These are phyloP conservation scores for Ilyonectria mors-panacis DNA, from an alignment of 2,329 filamentous ascomycete species.

Conservation along the genomic window DNA sequence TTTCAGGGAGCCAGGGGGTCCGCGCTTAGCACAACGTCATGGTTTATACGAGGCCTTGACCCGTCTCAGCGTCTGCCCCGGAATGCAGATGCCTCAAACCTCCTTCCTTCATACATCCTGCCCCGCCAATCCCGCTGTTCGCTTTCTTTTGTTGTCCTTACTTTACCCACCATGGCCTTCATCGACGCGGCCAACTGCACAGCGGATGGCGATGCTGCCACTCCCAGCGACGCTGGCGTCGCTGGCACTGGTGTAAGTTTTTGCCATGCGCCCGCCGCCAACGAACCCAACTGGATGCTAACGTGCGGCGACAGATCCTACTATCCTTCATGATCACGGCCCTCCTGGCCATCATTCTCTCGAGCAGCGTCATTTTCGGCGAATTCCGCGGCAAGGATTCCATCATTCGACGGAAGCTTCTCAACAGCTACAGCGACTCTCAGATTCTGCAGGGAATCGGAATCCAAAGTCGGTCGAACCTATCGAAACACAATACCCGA, in stretches of 20 bases:
- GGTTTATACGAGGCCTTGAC: slow-evolving; percentile 33
- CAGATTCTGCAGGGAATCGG: slow-evolving; percentile 79
- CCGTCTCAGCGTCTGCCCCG: slow-evolving; percentile 25
- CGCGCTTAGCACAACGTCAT: slow-evolving; percentile 49
- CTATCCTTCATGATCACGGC: slow-evolving; percentile 78
- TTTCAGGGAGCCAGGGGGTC: slow-evolving; percentile 47
- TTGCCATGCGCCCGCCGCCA: slow-evolving; percentile 50
- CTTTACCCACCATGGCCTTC: slow-evolving; percentile 65
- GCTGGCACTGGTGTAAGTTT: slow-evolving; percentile 62
- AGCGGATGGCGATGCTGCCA: slow-evolving; percentile 62
- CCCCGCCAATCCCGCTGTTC: neutral
- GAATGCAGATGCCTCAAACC: slow-evolving; percentile 32
- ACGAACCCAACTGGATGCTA: slow-evolving; percentile 18
- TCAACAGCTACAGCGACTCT: slow-evolving; percentile 77
- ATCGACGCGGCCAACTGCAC: slow-evolving; percentile 73
- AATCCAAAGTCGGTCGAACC: slow-evolving; percentile 64
- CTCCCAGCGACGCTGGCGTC: slow-evolving; percentile 71
- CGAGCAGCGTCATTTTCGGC: slow-evolving; percentile 69
- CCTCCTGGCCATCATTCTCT: slow-evolving; percentile 68
- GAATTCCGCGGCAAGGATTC: slow-evolving; percentile 65
- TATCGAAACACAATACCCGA: neutral
- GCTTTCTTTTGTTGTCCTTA: slow-evolving; percentile 1
- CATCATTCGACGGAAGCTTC: slow-evolving; percentile 73
- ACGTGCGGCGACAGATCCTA: slow-evolving; percentile 53
- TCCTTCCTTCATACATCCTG: slow-evolving; percentile 7